Base-by-base conservation (phyloP, 306 rosid species). In the Mucuna pruriens region DNA sequence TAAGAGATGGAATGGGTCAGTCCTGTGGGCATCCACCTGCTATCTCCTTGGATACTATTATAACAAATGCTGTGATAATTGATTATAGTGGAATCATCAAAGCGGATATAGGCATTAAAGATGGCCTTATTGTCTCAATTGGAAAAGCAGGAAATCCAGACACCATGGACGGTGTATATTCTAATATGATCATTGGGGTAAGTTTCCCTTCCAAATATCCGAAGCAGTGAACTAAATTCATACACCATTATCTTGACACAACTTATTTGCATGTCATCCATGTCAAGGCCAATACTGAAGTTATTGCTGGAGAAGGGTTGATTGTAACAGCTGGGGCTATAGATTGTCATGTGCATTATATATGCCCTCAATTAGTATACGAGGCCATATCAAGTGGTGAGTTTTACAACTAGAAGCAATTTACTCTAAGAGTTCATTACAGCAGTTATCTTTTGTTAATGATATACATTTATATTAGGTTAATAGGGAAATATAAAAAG, bases 111-210 rank as follows among this genome's bases (percentile, higher is more conserved):
- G 97, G 98, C 49, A 94, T 94, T 75, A 91, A 85, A 87, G 86
- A 85, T 52, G 89, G 91, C 70, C 67, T 8, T 55, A 87, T 94
- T 71, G 71, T 76, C 65, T 62, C 88, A 65, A 72, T 94, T 66
- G 98, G 93, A 85, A 94, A 91, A 79, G 86, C 98, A 29, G 97
- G 98, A 76, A 94, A 94, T 85, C 94, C 98, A 78, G 97, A 91
- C 51, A 62, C 78, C 40, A 94, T 89, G 98, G 42, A 84, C 78
- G 91, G 85, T 34, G 88, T 86, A 58, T 48, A 0, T 85, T n/a
- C 10, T 17, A 42, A 80, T 77, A 84, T 86, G 93, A 80, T 74
- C 39, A 80, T 93, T 63, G 93, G 93, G 86, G 97, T 94, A 91
- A 90, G 82, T 78, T 78, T 64, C 66, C 80, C 33, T 83, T 52